Percentiles rank a stretch among this genome's conserved stretches.
These are phyloP conservation scores for Thalassiosira pacifica DNA, from an alignment of 352 stramenopile genomes.

Conservation along the genomic window DNA sequence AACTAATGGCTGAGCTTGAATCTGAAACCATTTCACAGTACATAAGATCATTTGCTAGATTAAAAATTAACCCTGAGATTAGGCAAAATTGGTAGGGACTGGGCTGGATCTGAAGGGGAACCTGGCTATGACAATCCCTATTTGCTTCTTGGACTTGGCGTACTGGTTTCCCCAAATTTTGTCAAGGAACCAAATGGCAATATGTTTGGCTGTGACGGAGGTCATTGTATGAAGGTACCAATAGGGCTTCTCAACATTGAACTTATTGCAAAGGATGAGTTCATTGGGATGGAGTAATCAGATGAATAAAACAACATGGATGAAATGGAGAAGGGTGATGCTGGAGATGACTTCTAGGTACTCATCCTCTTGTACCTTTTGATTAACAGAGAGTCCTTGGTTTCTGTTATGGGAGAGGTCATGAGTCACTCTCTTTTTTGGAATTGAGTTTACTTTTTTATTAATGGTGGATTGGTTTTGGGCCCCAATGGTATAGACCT, in stretches of 20 bases:
- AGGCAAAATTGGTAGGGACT: conserved; percentile 21
- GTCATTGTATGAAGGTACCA: neutral
- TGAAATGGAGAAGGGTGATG: neutral
- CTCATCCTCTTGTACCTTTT: conserved; percentile 3
- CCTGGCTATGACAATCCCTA: conserved; percentile 1
- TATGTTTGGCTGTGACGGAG: neutral
- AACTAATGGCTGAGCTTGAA: no score
- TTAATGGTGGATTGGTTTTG: conserved; percentile 33
- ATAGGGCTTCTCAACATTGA: conserved; percentile 27
- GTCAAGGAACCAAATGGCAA: conserved; percentile 1
- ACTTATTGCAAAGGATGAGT: conserved; percentile 13
- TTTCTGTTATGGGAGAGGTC: conserved; percentile 14
- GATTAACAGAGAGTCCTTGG: conserved; percentile 4
- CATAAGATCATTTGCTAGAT: neutral
- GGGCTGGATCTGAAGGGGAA: conserved; percentile 25
- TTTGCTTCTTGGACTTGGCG: neutral
- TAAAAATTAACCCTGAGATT: conserved; percentile 1
- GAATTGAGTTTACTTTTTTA: conserved; percentile 12
- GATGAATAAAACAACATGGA: neutral
- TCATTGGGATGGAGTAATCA: conserved; percentile 3
- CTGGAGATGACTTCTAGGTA: neutral
- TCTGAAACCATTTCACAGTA: no score
- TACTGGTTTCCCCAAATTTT: neutral
- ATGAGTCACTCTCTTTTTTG: conserved; percentile 31
- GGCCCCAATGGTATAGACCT: conserved; percentile 14